These are phyloP conservation scores for Fagus sylvatica DNA, from an alignment of 306 rosid species.

Conservation along the genomic window DNA sequence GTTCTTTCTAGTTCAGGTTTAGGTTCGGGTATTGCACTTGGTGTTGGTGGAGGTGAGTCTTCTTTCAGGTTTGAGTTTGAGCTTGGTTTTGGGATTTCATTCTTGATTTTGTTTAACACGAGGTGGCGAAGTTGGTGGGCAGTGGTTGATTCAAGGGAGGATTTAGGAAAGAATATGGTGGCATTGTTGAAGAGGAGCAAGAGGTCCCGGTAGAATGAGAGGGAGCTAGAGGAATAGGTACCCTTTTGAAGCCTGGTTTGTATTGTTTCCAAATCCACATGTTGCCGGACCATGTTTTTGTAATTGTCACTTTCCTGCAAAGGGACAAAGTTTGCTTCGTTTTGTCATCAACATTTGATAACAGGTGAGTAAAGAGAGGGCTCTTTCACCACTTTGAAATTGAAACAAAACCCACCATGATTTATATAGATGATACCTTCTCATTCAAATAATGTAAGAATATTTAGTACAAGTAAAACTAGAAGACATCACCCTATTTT, in stretches of 20 bases:
- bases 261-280: constrained; percentile 60
- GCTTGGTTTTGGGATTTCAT: constrained; percentile 20
- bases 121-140: constrained; percentile 51
- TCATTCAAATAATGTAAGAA: too few relatives aligned
- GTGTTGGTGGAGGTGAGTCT: constrained; percentile 35
- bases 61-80: constrained; percentile 28
- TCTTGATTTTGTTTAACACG: constrained; percentile 42
- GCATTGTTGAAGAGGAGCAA: constrained; percentile 64
- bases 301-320: constrained; percentile 58
- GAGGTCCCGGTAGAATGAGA: constrained; percentile 61
- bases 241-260: constrained; percentile 53
- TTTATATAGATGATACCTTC: too few relatives aligned
- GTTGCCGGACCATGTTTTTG: constrained; percentile 54
- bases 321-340: background rate
- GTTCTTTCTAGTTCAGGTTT: constrained; percentile 43
- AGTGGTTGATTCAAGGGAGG: constrained; percentile 43
- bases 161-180: constrained; percentile 51
- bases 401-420: too few relatives aligned
- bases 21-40: constrained; percentile 14
- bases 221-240: constrained; percentile 41
- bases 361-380: too few relatives aligned
- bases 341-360: too few relatives aligned
- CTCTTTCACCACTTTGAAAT: too few relatives aligned
- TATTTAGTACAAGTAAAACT: too few relatives aligned
- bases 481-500: too few relatives aligned